These are phyloP conservation scores for Corchorus olitorius DNA, from an alignment of 345 rosid genomes.

Conservation along the genomic window DNA sequence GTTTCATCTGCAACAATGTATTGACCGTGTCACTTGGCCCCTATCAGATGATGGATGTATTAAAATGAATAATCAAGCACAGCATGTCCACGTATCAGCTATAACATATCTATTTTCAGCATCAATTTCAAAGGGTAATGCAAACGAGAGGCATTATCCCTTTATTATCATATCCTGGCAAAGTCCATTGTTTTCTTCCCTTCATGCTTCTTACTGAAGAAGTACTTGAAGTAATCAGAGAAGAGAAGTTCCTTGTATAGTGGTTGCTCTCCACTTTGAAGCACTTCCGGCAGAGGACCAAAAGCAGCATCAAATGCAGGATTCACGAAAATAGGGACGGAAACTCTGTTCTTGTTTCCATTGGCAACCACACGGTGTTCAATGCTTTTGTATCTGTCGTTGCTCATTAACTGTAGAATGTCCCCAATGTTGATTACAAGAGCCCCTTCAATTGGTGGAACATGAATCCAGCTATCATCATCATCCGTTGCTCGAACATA, in stretches of 20 bases:
- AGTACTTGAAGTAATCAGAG: constrained; percentile 28
- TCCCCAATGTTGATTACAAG: constrained; percentile 38
- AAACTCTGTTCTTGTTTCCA: constrained; percentile 28
- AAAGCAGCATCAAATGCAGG: constrained; percentile 23
- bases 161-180: constrained; percentile 21
- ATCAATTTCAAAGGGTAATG: not conserved
- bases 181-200: constrained; percentile 34
- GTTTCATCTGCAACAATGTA: too few relatives aligned
- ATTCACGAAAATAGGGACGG: constrained; percentile 33
- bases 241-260: constrained; percentile 25
- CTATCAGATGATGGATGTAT: not conserved
- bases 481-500: constrained; percentile 20
- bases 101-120: not conserved
- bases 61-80: not conserved
- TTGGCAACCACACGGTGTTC: constrained; percentile 37
- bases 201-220: constrained; percentile 32
- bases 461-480: constrained; percentile 30
- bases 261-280: constrained; percentile 25
- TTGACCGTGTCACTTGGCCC: too few relatives aligned
- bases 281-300: constrained; percentile 27
- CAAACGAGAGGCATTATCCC: not conserved
- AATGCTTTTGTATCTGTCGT: constrained; percentile 29
- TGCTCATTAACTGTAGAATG: constrained; percentile 38
- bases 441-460: constrained; percentile 33
- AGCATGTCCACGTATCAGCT: not conserved